Evolutionary conservation across 139 green algal genomes (phyloP), one percentile per base, ranked within the genome.

Genomic region (Volvox reticuliferus): DNA sequence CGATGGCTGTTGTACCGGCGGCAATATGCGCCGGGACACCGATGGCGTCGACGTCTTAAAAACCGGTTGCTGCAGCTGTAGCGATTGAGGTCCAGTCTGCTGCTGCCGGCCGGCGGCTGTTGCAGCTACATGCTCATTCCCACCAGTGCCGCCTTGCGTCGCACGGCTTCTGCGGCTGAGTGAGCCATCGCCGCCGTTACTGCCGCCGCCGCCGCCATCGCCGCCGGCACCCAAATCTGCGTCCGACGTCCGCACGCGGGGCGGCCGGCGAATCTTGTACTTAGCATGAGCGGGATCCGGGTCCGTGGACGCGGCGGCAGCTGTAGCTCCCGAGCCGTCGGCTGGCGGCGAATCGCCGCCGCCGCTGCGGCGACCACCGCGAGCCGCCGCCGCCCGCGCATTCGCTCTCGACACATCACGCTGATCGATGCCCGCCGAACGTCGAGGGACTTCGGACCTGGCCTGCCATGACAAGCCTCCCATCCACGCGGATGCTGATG

Each of bases 191-290:
- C 65, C 24, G 65, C 65, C 65, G 65, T 28, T 69, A 19, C 62
- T 69, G 62, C 22, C 12, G 12, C 32, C 69, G 69, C 69, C 69
- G 69, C 24, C 69, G 69, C 69, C 17, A 26, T 12, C 69, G 20
- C 69, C n/a, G 71, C 28, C 26, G 28, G 12, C 19, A n/a, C 36
- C 20, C 71, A 20, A 33, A 18, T 2, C 22, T 17, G 30, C 21
- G 18, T 55, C 30, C 33, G 75, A 81, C 0, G 28, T 55, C 75
- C 61, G 75, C 32, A 81, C 32, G 75, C 75, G 75, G 16, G 75
- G 75, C 75, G 75, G 75, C 75, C 75, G 75, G 1, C 75, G 75
- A 55, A 81, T 24, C 75, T 81, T 81, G 30, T 81, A 81, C 30
- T 12, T 79, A 6, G 73, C 73, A 2, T 19, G 2, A 35, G 12